These are phyloP conservation scores for Blastocystis sp. DNA, from an alignment of 352 stramenopile genomes.

Conservation along the genomic window DNA sequence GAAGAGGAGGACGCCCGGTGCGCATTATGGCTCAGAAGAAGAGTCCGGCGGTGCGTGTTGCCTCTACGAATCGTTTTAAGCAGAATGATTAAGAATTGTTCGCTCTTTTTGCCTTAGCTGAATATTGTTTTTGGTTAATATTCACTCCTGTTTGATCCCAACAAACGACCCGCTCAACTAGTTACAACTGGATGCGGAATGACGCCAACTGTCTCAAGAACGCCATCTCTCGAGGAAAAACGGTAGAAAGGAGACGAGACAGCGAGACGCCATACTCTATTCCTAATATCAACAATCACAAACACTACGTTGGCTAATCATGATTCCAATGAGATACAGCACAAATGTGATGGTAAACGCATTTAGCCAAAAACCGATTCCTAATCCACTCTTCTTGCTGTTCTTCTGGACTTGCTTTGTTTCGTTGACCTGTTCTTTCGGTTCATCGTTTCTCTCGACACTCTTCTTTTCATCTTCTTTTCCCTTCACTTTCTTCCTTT, in stretches of 20 bases:
- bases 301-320: not conserved
- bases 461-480: slow-evolving; percentile 1
- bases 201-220: not conserved
- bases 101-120: not conserved
- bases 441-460: not conserved
- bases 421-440: not conserved
- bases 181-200: too few species aligned
- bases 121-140: slow-evolving; percentile 34
- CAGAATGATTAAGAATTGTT: not conserved
- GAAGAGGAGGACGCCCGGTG: not conserved
- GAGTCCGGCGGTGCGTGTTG: not conserved
- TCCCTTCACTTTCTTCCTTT: not conserved
- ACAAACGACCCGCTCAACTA: not conserved
- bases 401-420: not conserved
- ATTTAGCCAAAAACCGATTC: not conserved
- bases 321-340: not conserved
- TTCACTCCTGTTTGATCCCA: not conserved
- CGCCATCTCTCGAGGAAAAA: not conserved
- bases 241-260: not conserved
- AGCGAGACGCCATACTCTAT: not conserved
- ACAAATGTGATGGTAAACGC: not conserved
- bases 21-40: not conserved
- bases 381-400: not conserved
- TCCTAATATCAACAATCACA: not conserved
- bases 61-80: not conserved